Evolutionary conservation across 2,329 filamentous ascomycete genomes (phyloP).

Genomic region (Monilinia laxa): DNA sequence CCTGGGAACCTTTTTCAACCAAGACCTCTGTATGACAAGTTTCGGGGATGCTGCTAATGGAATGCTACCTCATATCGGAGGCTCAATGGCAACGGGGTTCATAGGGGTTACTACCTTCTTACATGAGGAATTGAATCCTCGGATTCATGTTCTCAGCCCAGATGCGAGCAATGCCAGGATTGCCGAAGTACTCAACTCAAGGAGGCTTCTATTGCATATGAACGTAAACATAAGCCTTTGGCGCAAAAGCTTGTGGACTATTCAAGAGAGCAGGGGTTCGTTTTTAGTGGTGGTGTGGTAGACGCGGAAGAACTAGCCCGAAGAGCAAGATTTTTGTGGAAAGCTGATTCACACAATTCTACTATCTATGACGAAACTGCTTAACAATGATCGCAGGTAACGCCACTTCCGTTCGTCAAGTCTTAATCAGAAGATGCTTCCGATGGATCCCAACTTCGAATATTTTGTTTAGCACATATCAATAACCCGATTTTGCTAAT

Average conservation of each 20-base stretch:
- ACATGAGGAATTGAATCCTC: slow-evolving; percentile 24
- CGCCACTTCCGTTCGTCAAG: too few relatives aligned
- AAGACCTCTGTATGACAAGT: slow-evolving; percentile 23
- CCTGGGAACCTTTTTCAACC: slow-evolving; percentile 21
- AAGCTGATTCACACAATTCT: slow-evolving; percentile 20
- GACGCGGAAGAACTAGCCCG: slow-evolving; percentile 21
- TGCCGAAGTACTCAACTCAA: slow-evolving; percentile 12
- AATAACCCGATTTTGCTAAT: too few relatives aligned
- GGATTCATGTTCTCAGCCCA: slow-evolving; percentile 10
- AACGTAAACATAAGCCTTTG: slow-evolving; percentile 23
- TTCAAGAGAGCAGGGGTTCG: slow-evolving; percentile 25
- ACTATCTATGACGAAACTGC: slow-evolving; percentile 3
- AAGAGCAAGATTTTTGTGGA: slow-evolving; percentile 26
- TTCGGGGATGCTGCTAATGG: slow-evolving; percentile 27
- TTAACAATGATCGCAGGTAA: too few relatives aligned
- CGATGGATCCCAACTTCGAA: too few relatives aligned
- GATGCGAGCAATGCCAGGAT: slow-evolving; percentile 26
- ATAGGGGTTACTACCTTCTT: slow-evolving; percentile 26
- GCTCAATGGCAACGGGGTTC: slow-evolving; percentile 26
- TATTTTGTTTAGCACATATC: too few relatives aligned
- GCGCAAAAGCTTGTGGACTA: slow-evolving; percentile 25
- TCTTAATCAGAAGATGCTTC: too few relatives aligned
- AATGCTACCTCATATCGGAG: slow-evolving; percentile 26
- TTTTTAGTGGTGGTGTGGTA: slow-evolving; percentile 23
- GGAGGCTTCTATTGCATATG: slow-evolving; percentile 22